Evolutionary conservation across 495 filamentous ascomycete genomes (phyloP).

Genomic region (Penicillium riverlandense): DNA sequence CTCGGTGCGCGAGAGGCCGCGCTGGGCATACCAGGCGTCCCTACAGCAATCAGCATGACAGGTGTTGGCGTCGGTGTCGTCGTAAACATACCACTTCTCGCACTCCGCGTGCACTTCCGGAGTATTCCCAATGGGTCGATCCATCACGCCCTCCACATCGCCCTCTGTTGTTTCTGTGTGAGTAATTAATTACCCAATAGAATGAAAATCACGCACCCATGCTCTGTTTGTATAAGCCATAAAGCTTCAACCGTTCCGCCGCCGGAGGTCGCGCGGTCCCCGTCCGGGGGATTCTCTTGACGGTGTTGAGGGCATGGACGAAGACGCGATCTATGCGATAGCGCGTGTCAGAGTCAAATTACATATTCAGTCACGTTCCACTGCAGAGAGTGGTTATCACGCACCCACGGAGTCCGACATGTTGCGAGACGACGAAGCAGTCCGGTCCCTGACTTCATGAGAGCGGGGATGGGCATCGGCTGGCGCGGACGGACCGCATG

Average conservation of each 20-base stretch:
- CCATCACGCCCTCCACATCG: conserved; percentile 88
- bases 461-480: conserved; percentile 26
- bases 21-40: conserved; percentile 91
- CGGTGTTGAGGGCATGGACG: conserved; percentile 95
- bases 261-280: conserved; percentile 83
- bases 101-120: conserved; percentile 48
- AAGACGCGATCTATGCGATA: conserved; percentile 79
- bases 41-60: conserved; percentile 8
- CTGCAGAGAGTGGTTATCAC: conserved; percentile 9
- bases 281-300: conserved; percentile 92
- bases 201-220: conserved; percentile 52
- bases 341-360: background rate
- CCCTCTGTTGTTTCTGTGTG: conserved; percentile 52
- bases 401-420: conserved; percentile 54
- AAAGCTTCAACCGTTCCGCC: conserved; percentile 77
- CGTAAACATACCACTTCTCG: conserved; percentile 50
- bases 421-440: conserved; percentile 18
- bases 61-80: too few relatives aligned
- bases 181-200: conserved; percentile 1
- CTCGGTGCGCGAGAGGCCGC: conserved; percentile 74
- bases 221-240: conserved; percentile 97
- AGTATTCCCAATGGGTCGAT: conserved; percentile 58
- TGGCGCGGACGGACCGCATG: conserved; percentile 18
- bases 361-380: background rate
- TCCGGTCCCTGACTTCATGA: conserved; percentile 28